Percentiles rank a stretch among this genome's conserved stretches.
Evolutionary conservation across 1,139 yeast genomes (phyloP).

Genomic region (Geotrichum phurueaensis): DNA sequence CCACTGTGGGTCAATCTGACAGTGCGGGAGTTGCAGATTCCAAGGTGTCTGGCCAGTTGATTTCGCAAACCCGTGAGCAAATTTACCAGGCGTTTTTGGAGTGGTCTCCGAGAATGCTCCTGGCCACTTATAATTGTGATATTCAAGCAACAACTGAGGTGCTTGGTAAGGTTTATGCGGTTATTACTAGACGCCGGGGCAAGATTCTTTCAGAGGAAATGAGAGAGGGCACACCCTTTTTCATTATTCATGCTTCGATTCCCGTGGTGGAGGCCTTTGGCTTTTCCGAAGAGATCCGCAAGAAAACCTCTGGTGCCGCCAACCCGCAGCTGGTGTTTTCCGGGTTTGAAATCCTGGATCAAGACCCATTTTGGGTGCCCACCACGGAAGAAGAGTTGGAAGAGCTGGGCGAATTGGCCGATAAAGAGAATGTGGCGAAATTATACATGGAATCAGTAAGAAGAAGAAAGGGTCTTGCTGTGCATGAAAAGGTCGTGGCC

Average conservation of each 20-base stretch:
- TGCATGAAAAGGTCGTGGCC: constrained; percentile 82
- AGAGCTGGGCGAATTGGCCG: constrained; percentile 88
- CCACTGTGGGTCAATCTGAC: constrained; percentile 23
- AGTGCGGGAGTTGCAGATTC: constrained; percentile 28
- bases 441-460: constrained; percentile 77
- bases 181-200: constrained; percentile 85
- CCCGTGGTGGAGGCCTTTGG: constrained; percentile 98
- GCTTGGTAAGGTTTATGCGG: constrained; percentile 90
- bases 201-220: constrained; percentile 81
- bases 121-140: constrained; percentile 92
- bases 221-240: constrained; percentile 97
- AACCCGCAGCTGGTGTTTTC: constrained; percentile 89
- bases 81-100: constrained; percentile 64
- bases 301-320: constrained; percentile 93
- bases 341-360: constrained; percentile 74
- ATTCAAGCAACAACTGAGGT: constrained; percentile 95
- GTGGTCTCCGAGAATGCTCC: constrained; percentile 82
- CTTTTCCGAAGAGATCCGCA: constrained; percentile 88
- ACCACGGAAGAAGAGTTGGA: constrained; percentile 94
- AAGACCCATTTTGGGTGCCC: constrained; percentile 99
- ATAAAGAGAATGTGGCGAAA: constrained; percentile 84
- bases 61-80: constrained; percentile 65
- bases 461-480: constrained; percentile 80
- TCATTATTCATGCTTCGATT: constrained; percentile 73
- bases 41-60: constrained; percentile 58